These are phyloP conservation scores for Cubamyces sp. DNA, from an alignment of 768 basidiomycete species.

Conservation along the genomic window DNA sequence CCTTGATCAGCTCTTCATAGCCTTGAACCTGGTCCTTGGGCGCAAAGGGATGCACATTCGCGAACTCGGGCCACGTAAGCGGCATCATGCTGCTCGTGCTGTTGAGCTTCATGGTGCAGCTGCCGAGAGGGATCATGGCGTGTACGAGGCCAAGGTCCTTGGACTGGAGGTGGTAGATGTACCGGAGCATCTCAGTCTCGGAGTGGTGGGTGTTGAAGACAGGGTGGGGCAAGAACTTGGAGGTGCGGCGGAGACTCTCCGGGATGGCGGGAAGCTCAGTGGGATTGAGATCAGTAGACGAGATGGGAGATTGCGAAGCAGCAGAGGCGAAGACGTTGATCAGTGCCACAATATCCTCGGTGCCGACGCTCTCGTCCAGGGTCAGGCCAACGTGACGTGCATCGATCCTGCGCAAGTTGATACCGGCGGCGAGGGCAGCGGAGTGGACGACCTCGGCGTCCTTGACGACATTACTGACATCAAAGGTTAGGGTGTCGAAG, in stretches of 20 bases:
- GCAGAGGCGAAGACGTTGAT: constrained; percentile 82
- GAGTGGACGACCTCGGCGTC: constrained; percentile 69
- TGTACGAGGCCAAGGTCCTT: constrained; percentile 96
- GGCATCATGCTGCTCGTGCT: constrained; percentile 98
- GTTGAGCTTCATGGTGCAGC: constrained; percentile 98
- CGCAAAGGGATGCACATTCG: constrained; percentile 89
- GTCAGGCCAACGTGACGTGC: constrained; percentile 81
- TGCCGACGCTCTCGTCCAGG: constrained; percentile 87
- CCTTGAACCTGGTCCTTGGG: constrained; percentile 89
- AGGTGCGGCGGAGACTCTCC: constrained; percentile 57
- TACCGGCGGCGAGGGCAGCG: constrained; percentile 60
- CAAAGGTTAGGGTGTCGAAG: constrained; percentile 91
- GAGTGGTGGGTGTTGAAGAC: constrained; percentile 98
- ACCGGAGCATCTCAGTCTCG: constrained; percentile 98
- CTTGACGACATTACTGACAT: constrained; percentile 63
- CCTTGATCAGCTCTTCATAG: constrained; percentile 81
- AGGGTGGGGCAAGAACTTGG: constrained; percentile 78
- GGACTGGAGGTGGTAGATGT: constrained; percentile 89
- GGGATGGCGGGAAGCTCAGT: constrained; percentile 53
- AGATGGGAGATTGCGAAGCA: constrained; percentile 51
- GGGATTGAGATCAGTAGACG: constrained; percentile 52
- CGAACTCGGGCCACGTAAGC: constrained; percentile 92
- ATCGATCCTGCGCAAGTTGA: constrained; percentile 86
- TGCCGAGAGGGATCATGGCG: constrained; percentile 94
- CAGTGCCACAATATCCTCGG: constrained; percentile 73